Evolutionary conservation across 305 asterid genomes (phyloP).

Genomic region (Fraxinus floribunda): DNA sequence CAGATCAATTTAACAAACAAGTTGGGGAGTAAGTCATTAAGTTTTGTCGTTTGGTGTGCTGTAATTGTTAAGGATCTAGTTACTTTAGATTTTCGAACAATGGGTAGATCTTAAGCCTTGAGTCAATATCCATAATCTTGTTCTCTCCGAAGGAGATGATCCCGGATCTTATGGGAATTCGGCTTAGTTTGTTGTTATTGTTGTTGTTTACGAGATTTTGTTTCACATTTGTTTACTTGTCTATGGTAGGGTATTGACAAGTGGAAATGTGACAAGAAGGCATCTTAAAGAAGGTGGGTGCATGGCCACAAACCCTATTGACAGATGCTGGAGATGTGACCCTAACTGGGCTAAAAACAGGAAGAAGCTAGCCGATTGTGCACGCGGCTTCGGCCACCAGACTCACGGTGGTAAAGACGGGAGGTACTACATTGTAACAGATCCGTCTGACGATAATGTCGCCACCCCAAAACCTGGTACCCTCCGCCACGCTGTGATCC

Average conservation of each 20-base stretch:
- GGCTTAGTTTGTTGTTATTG: background rate
- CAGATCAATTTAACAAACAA: slow-evolving; percentile 48
- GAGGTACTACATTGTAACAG: slow-evolving; percentile 36
- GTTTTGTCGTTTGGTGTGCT: background rate
- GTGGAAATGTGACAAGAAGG: slow-evolving; percentile 31
- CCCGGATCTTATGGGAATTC: background rate
- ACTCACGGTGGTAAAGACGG: slow-evolving; percentile 48
- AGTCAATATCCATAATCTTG: background rate
- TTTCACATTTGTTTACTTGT: background rate
- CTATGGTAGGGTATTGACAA: slow-evolving; percentile 31
- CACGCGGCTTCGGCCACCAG: slow-evolving; percentile 45
- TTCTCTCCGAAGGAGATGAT: background rate
- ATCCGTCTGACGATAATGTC: slow-evolving; percentile 40
- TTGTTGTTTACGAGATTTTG: background rate
- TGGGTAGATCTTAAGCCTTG: background rate
- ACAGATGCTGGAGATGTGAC: slow-evolving; percentile 55
- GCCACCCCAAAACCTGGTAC: slow-evolving; percentile 46
- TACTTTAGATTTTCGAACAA: background rate
- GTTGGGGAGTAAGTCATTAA: slow-evolving; percentile 52
- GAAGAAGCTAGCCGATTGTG: slow-evolving; percentile 44
- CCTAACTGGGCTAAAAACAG: slow-evolving; percentile 44
- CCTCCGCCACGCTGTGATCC: slow-evolving; percentile 56
- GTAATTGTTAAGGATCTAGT: background rate
- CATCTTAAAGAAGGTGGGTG: slow-evolving; percentile 34
- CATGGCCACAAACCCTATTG: slow-evolving; percentile 54